Base-by-base conservation (phyloP, 768 basidiomycete species). In the Amanita rubescens region DNA sequence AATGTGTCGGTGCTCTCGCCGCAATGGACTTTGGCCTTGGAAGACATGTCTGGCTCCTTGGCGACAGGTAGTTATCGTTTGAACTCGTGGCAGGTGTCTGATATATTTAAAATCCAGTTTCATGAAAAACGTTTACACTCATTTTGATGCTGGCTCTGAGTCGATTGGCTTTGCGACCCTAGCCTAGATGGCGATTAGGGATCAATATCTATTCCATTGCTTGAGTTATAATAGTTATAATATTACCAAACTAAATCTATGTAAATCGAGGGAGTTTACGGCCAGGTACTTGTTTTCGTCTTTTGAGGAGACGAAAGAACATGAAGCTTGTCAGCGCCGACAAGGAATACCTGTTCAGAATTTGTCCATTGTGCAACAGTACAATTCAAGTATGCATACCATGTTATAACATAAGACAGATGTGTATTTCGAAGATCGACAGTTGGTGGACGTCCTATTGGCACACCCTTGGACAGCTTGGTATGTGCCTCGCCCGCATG, bases 371-470 rank as follows among this genome's bases (percentile, higher is more conserved):
- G 37, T 20, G 12, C 0, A 49, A 30, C 50, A 43, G 53, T 33
- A 53, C 19, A 48, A 25, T 20, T 47, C 32, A 37, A 46, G 27
- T 17, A 7, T 33, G 63, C 77, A 33, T 64, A 94, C 96, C 96
- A 99, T 10, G 94, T 99, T 12, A 88, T 79, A 3, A 96, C 91
- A 69, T 99, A 99, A 10, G 92, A 94, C 6, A 90, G 76, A 71
- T 99, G 96, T 34, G 91, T 82, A 67, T 99, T 99, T 45, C 96
- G 78, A 42, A 99, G 71, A 61, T 97, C 92, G 22, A 97, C 82
- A 2, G 81, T 80, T 3, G 92, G 80, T 20, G 85, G 68, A 47
- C 92, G 82, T 38, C 95, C 96, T 43, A 98, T 71, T 2, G 96
- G 96, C 43, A 87, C 75, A 12, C 94, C 96, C 55, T 81, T 84